Conservation (phyloP, 2,329 filamentous ascomycete species). For the Tothia fuscella region DNA sequence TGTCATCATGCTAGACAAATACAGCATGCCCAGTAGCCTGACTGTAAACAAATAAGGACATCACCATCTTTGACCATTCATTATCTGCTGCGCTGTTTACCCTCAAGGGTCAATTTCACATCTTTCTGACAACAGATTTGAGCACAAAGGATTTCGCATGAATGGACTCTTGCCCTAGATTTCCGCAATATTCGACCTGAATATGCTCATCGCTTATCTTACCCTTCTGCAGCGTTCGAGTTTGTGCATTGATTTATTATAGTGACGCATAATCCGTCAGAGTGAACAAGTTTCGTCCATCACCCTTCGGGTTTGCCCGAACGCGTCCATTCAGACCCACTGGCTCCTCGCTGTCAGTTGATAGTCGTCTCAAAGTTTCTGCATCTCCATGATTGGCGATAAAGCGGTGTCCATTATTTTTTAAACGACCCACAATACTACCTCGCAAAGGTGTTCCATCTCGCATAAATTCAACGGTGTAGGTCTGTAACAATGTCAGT, state of each 20-base stretch:
- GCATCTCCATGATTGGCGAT: conserved; percentile 46
- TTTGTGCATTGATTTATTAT: neutral
- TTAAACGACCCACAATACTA: conserved; percentile 42
- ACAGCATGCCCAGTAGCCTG: too few relatives aligned
- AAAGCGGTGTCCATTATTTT: conserved; percentile 36
- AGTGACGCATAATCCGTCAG: neutral
- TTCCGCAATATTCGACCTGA: neutral
- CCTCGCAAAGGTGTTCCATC: conserved; percentile 37
- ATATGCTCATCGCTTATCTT: neutral
- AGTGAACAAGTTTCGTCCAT: conserved; percentile 2
- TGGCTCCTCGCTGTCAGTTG: conserved; percentile 32
- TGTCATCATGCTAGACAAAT: too few relatives aligned
- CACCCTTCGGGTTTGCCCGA: neutral
- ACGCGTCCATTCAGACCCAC: conserved; percentile 40
- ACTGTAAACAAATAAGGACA: too few relatives aligned
- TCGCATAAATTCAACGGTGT: conserved; percentile 46
- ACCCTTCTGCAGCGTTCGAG: neutral
- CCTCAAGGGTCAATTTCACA: too few relatives aligned
- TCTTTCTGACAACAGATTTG: too few relatives aligned
- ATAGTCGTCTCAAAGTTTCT: conserved; percentile 34
- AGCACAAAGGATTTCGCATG: neutral
- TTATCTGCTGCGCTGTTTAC: too few relatives aligned
- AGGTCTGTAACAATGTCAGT: conserved; percentile 34
- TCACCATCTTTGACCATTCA: too few relatives aligned
- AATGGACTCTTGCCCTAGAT: neutral